phyloP scores from a whole-genome alignment of 2,329 filamentous ascomycete species.

The Diaporthe humulicola region DNA sequence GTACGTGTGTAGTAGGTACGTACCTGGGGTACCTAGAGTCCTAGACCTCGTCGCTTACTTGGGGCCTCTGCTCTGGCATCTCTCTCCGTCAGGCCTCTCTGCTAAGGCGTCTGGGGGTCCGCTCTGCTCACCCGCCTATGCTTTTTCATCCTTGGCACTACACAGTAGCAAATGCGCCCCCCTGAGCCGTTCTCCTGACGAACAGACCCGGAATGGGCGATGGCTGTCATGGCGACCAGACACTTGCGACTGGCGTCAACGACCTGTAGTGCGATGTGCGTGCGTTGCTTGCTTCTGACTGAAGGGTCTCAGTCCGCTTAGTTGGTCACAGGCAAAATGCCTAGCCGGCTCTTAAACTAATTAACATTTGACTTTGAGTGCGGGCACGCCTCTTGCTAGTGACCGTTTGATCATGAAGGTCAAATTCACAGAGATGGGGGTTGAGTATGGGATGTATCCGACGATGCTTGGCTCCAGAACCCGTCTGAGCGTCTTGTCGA shows the following conservation, averaged over 20 bases:
- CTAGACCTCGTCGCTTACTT: background rate
- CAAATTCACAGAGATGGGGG: background rate
- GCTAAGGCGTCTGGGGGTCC: constrained; percentile 1
- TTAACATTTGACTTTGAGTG: background rate
- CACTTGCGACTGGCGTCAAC: constrained; percentile 15
- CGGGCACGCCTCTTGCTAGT: background rate
- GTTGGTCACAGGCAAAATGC: background rate
- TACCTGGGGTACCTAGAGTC: constrained; percentile 5
- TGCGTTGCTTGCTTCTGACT: background rate
- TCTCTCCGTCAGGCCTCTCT: background rate
- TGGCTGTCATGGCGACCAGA: constrained; percentile 16
- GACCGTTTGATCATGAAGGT: background rate
- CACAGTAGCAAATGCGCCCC: background rate
- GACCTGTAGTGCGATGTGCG: constrained; percentile 2
- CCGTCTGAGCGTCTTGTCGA: background rate
- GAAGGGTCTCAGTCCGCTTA: background rate
- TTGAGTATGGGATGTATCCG: background rate
- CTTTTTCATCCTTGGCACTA: constrained; percentile 17
- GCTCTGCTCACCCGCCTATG: constrained; percentile 12
- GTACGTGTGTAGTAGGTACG: background rate
- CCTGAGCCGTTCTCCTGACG: constrained; percentile 10
- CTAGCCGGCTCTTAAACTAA: background rate
- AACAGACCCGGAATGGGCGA: constrained; percentile 7
- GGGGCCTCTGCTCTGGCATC: background rate
- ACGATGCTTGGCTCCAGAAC: background rate